These are phyloP conservation scores for Cryptosporidium baileyi DNA, from an alignment of 169 alveolate genomes.

Conservation along the genomic window DNA sequence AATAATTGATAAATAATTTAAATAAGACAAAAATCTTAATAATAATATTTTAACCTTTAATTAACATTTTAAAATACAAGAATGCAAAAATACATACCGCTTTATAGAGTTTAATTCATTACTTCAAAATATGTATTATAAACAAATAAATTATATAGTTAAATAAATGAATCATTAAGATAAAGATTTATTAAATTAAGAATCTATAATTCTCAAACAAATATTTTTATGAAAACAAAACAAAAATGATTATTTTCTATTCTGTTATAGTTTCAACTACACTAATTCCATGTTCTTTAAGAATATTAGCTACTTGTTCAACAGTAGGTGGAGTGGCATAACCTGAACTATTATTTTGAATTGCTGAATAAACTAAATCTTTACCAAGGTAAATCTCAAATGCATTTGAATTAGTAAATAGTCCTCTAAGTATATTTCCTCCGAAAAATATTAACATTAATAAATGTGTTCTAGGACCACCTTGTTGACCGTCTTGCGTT, in stretches of 20 bases:
- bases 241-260: constrained; percentile 55
- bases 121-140: too few relatives aligned
- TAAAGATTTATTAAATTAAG: too few relatives aligned
- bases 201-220: too few relatives aligned
- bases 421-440: constrained; percentile 30
- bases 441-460: constrained; percentile 55
- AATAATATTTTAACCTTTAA: too few relatives aligned
- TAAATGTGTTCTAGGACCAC: constrained; percentile 61
- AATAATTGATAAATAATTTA: too few relatives aligned
- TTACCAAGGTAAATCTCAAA: constrained; percentile 54
- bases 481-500: constrained; percentile 33
- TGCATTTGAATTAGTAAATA: constrained; percentile 61
- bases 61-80: too few relatives aligned
- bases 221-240: constrained; percentile 66
- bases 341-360: constrained; percentile 48
- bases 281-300: constrained; percentile 74
- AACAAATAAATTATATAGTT: too few relatives aligned
- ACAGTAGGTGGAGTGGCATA: constrained; percentile 57
- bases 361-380: constrained; percentile 41
- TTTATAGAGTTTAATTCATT: too few relatives aligned
- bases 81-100: too few relatives aligned
- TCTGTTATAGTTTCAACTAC: constrained; percentile 74
- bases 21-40: too few relatives aligned
- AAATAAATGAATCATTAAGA: too few relatives aligned
- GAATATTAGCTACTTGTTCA: constrained; percentile 67